Evolutionary conservation across 1,139 yeast genomes (phyloP).

Genomic region (Hyphopichia fennica): DNA sequence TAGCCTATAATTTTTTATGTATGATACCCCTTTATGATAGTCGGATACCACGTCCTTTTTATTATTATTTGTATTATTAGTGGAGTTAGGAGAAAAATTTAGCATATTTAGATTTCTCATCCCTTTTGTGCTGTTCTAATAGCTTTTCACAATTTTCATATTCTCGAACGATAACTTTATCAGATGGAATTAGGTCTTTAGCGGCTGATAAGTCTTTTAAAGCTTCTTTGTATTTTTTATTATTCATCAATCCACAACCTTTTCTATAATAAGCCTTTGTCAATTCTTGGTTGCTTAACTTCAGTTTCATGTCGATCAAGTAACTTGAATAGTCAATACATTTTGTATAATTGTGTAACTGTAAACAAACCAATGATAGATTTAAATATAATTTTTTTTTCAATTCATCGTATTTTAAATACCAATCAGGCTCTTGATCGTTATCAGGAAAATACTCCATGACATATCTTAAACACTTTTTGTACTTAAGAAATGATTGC

Average conservation of each 20-base stretch:
- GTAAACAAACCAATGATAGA: conserved; percentile 52
- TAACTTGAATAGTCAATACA: conserved; percentile 55
- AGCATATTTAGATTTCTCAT: conserved; percentile 54
- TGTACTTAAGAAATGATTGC: conserved; percentile 60
- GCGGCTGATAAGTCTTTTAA: conserved; percentile 48
- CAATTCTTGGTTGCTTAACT: conserved; percentile 37
- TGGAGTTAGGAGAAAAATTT: conserved; percentile 51
- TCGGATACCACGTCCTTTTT: not conserved
- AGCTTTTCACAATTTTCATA: conserved; percentile 37
- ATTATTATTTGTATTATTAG: not conserved
- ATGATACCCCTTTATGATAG: not conserved
- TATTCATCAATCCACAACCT: conserved; percentile 48
- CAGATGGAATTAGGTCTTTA: conserved; percentile 44
- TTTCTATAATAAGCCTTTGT: conserved; percentile 66
- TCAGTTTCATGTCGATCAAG: conserved; percentile 49
- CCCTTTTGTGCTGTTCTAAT: conserved; percentile 42
- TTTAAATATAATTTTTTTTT: conserved; percentile 66
- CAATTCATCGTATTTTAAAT: conserved; percentile 48
- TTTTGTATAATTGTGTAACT: conserved; percentile 43
- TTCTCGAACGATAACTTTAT: conserved; percentile 48
- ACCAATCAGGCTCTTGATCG: conserved; percentile 60
- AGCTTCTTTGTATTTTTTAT: conserved; percentile 53
- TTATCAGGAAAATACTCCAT: conserved; percentile 72
- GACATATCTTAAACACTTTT: conserved; percentile 62
- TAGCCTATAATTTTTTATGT: no score